Base-by-base conservation (phyloP, 345 rosid genomes). In the Raphanus sativus region DNA sequence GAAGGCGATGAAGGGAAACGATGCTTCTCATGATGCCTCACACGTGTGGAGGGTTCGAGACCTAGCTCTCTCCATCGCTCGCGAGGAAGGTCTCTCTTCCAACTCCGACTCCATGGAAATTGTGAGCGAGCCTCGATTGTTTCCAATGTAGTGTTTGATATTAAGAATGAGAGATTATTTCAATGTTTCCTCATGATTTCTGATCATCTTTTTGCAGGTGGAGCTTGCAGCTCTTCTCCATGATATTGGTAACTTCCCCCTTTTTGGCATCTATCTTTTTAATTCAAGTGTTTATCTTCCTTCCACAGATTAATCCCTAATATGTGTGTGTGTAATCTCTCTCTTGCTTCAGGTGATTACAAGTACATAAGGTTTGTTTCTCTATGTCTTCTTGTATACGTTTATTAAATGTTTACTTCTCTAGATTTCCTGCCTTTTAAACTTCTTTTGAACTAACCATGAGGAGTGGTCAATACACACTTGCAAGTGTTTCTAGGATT, bases 211-310 rank as follows among this genome's bases (percentile, higher is more conserved):
- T n/a, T n/a, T 17, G 34, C 86, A 89, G 96, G 91, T 88, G 11
- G 95, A 93, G 85, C 89, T 91, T 61, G 91, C 97, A 71, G 95
- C 98, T 17, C 92, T 93, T 82, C 93, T 93, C 65, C 97, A 93
- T 75, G 98, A 93, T 62, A 82, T 93, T 56, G 97, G 92, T 89
- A 60, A 40, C 2, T 6, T 6, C n/a, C 4, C 8, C 10, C 10
- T 7, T 38, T 10, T 15, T 15, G 8, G 0, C 55, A 48, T 48
- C 17, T 48, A 13, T 38, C 13, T 50, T 15, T 3, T 65, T 48
- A 34, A 63, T 10, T 63, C 67, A 28, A 38, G 61, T 78, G 10
- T 38, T 40, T 10, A 2, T 48, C 16, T 7, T 55, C 52, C 16
- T 7, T 55, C 52, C 73, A 59, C 26, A 26, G 8, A 12, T 71